phyloP scores from a whole-genome alignment of 2,329 filamentous ascomycete genomes.

The Helotiales sp. region DNA sequence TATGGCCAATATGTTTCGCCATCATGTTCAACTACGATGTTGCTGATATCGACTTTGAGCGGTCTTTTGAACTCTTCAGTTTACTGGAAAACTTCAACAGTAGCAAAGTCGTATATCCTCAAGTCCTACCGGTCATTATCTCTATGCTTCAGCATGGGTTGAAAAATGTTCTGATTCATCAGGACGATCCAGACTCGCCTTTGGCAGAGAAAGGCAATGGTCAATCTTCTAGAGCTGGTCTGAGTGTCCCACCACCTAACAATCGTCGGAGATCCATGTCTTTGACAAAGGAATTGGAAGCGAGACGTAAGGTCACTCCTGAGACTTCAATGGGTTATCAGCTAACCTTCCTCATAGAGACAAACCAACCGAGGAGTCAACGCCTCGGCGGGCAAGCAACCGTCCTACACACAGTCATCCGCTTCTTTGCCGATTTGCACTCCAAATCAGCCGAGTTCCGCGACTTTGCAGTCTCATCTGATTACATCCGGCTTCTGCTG shows the following conservation, averaged over 20 bases:
- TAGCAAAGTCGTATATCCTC: conserved; percentile 69
- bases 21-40: conserved; percentile 86
- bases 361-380: conserved; percentile 45
- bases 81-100: conserved; percentile 74
- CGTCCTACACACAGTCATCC: conserved; percentile 73
- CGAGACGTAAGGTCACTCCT: conserved; percentile 45
- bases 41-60: conserved; percentile 69
- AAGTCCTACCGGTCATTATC: conserved; percentile 76
- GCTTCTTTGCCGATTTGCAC: conserved; percentile 79
- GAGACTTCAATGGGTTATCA: not conserved
- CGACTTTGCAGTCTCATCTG: conserved; percentile 77
- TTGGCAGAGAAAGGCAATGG: conserved; percentile 28
- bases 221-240: conserved; percentile 15
- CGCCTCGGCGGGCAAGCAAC: conserved; percentile 57
- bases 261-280: conserved; percentile 59
- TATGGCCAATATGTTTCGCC: conserved; percentile 88
- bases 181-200: conserved; percentile 60
- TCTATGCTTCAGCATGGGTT: conserved; percentile 87
- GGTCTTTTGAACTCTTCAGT: conserved; percentile 71
- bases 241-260: conserved; percentile 29
- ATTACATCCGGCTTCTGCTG: conserved; percentile 78
- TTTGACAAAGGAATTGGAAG: conserved; percentile 59
- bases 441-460: conserved; percentile 74
- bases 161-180: conserved; percentile 64
- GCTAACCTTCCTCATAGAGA: conserved; percentile 33